Evolutionary conservation across 441 rosid genomes (phyloP), one percentile per base, ranked within the genome.

Genomic region (Croton setiger): DNA sequence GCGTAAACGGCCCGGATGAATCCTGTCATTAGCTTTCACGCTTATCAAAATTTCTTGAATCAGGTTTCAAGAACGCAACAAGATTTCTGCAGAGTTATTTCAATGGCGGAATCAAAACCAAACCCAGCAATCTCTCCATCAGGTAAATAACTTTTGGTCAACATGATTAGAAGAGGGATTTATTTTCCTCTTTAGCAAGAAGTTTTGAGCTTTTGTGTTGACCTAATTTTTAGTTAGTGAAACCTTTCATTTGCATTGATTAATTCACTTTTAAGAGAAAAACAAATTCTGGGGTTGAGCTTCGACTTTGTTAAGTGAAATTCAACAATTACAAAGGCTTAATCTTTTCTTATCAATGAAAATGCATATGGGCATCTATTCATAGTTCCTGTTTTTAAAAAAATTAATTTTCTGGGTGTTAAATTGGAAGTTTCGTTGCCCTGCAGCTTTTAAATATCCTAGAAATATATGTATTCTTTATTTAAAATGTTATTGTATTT

Each of bases 51-150:
- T 1, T 45, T 45, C 17, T 45, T 11, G 51, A 7, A 52, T 52
- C 27, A 6, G 55, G 18, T 52, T 18, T 18, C 3, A 6, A 52
- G 55, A 21, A 21, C 15, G 18, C 31, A 20, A 53, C n/a, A 18
- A 39, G 47, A 54, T 43, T 59, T 45, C 33, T 14, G 63, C 71
- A 47, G 60, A 51, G 41, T 27, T 18, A 31, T 47, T 31, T 43
- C 74, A 49, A 73, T 79, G 79, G 77, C 77, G 13, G 82, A 75
- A 63, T 39, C 53, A 21, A 79, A 66, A 39, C 63, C 77, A 63
- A 54, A 58, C 56, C 8, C 72, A 49, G 3, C 69, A 58, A 52
- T 20, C 27, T 68, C 66, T 66, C 61, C 55, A 36, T 56, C 80
- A 63, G 72, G 77, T 73, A 54, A 31, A 3, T 37, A 1, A 21